Percentiles rank a stretch among this genome's conserved stretches.
phyloP scores from a whole-genome alignment of 192 early-diverging fungal species.

The Backusella australiensis region DNA sequence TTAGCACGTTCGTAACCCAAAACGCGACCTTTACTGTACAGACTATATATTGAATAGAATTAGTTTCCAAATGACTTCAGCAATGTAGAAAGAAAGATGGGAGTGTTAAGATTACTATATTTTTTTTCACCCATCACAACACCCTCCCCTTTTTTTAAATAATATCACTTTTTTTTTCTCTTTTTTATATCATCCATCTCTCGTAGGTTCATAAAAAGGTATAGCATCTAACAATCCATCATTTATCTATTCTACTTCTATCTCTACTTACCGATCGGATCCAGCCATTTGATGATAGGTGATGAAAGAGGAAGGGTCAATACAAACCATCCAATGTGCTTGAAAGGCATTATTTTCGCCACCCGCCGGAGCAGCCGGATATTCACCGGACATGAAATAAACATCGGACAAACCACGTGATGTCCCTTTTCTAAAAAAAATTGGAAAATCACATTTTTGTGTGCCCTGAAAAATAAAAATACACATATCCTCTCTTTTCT shows the following conservation, averaged over 20 bases:
- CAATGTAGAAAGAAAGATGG: not conserved
- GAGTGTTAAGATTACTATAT: not conserved
- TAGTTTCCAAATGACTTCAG: not conserved
- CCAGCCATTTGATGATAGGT: constrained; percentile 11
- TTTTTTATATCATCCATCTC: not conserved
- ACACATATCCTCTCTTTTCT: not conserved
- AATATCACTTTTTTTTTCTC: not conserved
- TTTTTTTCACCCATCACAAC: not conserved
- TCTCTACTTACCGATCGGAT: constrained; percentile 16
- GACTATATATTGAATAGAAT: constrained; percentile 54
- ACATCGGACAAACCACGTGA: not conserved
- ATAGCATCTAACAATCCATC: constrained; percentile 5
- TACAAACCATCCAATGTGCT: not conserved
- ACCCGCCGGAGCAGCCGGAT: not conserved
- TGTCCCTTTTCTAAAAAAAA: not conserved
- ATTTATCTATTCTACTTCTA: not conserved
- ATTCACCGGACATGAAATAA: not conserved
- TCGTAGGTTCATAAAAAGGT: not conserved
- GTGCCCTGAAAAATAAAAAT: not conserved
- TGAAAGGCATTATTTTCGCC: constrained; percentile 5
- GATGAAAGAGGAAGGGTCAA: constrained; percentile 15
- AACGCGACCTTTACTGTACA: constrained; percentile 97
- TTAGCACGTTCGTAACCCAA: constrained; percentile 94
- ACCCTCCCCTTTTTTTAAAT: not conserved
- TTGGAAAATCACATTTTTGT: not conserved